Percentiles rank a stretch among this genome's conserved stretches.
phyloP scores from a whole-genome alignment of 257 asterid species.

The Solanum dulcamara region DNA sequence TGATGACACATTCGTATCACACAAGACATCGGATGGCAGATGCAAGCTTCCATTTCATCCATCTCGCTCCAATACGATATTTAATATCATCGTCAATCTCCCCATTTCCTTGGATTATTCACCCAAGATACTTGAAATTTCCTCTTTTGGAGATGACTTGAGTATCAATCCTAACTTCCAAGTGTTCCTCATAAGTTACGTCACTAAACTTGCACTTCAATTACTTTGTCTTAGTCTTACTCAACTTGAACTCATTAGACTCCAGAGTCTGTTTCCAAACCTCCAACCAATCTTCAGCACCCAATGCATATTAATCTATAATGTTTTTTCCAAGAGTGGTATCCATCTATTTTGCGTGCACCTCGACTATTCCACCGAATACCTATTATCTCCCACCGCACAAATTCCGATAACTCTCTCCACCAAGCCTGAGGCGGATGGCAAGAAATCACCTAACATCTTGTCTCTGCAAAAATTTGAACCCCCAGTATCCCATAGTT shows the following conservation, averaged over 20 bases:
- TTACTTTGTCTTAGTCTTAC: neutral
- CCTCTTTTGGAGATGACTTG: neutral
- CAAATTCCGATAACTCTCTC: neutral
- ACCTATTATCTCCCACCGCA: neutral
- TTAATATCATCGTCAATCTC: neutral
- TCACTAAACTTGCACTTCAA: neutral
- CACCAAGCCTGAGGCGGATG: neutral
- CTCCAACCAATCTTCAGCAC: neutral
- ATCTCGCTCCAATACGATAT: neutral
- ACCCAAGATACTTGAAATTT: neutral
- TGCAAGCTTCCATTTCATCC: neutral
- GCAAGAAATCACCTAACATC: neutral
- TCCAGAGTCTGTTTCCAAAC: neutral
- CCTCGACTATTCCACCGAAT: neutral
- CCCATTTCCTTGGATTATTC: neutral
- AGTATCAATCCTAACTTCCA: neutral
- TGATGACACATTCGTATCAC: neutral
- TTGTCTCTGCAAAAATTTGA: neutral
- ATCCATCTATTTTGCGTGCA: neutral
- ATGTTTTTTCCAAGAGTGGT: neutral
- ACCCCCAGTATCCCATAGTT: neutral
- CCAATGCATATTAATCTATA: neutral
- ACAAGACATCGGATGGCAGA: neutral
- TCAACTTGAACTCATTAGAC: neutral
- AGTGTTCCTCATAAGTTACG: neutral